phyloP scores from a whole-genome alignment of 768 basidiomycete genomes.

The Amanita exitialis region DNA sequence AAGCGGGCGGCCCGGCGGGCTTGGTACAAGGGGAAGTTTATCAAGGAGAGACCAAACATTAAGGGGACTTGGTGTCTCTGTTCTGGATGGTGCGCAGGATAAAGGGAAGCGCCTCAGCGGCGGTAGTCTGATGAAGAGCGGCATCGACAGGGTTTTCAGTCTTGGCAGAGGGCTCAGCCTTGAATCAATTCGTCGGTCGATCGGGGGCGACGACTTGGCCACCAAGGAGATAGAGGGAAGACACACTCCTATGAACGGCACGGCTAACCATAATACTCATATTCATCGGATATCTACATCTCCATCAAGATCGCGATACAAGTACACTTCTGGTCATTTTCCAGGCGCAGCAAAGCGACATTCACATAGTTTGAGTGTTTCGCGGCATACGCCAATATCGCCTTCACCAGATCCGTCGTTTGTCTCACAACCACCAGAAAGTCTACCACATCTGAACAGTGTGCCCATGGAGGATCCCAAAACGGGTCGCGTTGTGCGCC shows the following conservation, averaged over 20 bases:
- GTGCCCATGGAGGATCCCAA: slow-evolving; percentile 24
- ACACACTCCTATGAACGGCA: slow-evolving; percentile 11
- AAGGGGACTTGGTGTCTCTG: slow-evolving; percentile 3
- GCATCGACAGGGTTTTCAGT: slow-evolving; percentile 51
- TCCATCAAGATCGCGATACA: slow-evolving; percentile 12
- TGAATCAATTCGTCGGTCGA: slow-evolving; percentile 33
- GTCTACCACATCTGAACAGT: slow-evolving; percentile 22
- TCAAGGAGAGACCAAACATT: background rate
- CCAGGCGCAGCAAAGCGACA: background rate
- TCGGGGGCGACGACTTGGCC: slow-evolving; percentile 6
- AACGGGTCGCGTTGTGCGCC: slow-evolving; percentile 35
- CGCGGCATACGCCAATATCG: slow-evolving; percentile 12
- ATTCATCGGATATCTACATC: slow-evolving; percentile 5
- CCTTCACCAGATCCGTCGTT: slow-evolving; percentile 27
- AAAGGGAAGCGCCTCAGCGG: slow-evolving; percentile 14
- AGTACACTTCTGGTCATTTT: slow-evolving; percentile 8
- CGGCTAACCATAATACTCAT: slow-evolving; percentile 12
- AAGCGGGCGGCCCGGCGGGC: slow-evolving; percentile 19
- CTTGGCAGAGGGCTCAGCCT: slow-evolving; percentile 41
- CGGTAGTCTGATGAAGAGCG: slow-evolving; percentile 38
- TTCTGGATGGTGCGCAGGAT: background rate
- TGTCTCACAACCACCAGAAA: slow-evolving; percentile 17
- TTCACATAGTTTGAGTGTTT: slow-evolving; percentile 8
- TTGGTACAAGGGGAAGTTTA: slow-evolving; percentile 17
- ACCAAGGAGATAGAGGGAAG: background rate